Evolutionary conservation across 768 basidiomycete species (phyloP), one percentile per base, ranked within the genome.

Genomic region (Gautieria morchelliformis): DNA sequence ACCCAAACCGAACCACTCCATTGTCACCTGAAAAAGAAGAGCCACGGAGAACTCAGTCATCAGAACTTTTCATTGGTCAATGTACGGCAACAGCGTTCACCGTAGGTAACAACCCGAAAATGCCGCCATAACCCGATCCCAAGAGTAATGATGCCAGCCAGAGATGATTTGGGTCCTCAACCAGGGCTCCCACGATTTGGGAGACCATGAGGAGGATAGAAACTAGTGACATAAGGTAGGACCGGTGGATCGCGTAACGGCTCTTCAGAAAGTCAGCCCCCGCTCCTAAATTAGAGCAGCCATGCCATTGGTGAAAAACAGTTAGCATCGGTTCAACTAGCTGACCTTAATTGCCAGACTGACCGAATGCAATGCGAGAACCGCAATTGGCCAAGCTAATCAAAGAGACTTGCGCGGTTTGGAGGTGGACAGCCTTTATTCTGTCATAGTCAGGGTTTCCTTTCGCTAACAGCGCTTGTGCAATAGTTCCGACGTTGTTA

Each of bases 401-500:
- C 4, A 80, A 75, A 0, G 91, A 90, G 0, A 96, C 93, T 64
- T 96, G 92, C 4, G 80, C 74, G 0, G 89, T 83, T 71, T 96
- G 93, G 81, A 84, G 87, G 53, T 78, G 76, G 1, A 83, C 76
- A 0, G 88, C 83, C 60, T 79, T 78, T 0, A 77, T 65, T 19
- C 81, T 80, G 62, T 91, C 82, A 64, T 87, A 92, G 2, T 74
- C 64, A 0, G 78, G 70, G 47, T 83, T 77, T 6, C 77, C 78
- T 53, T 83, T 74, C 2, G 82, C 78, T 61, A 81, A 85, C 24
- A 87, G 72, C 0, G 75, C 84, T 64, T 87, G 81, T 0, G 89
- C 77, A 58, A 89, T 85, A 1, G 84, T 80, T 14, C 89, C 87
- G n/a, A 85, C 88, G 60, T 93, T 92, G 67, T 91, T 92, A 69